Evolutionary conservation across 768 basidiomycete genomes (phyloP).

Genomic region (Rhodosporidiobolus odoratus): DNA sequence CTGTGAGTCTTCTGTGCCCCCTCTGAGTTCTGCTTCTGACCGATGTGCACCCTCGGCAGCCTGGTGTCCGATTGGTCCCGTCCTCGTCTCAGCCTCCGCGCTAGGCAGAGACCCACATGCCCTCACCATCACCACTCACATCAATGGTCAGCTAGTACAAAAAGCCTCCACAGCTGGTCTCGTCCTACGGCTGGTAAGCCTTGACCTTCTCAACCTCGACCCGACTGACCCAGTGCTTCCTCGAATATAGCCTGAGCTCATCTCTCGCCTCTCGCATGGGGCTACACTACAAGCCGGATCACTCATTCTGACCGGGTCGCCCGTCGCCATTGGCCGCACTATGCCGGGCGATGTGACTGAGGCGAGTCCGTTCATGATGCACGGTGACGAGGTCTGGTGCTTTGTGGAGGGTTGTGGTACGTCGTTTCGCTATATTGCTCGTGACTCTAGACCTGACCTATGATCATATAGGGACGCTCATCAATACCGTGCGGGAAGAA

Average conservation of each 20-base stretch:
- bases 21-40: background rate
- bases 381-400: constrained; percentile 21
- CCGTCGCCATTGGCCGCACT: constrained; percentile 30
- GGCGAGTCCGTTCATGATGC: constrained; percentile 20
- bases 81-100: constrained; percentile 2
- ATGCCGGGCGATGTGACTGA: background rate
- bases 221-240: constrained; percentile 1
- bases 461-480: constrained; percentile 13
- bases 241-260: constrained; percentile 36
- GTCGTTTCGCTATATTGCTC: background rate
- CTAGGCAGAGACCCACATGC: constrained; percentile 13
- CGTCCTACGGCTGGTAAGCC: constrained; percentile 16
- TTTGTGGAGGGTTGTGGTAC: constrained; percentile 31
- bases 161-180: constrained; percentile 9
- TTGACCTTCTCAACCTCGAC: constrained; percentile 39
- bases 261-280: constrained; percentile 45
- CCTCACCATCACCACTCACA: constrained; percentile 18
- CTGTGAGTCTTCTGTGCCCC: constrained; percentile 2
- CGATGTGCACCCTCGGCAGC: background rate
- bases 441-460: background rate
- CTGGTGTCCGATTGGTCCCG: constrained; percentile 34
- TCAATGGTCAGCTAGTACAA: constrained; percentile 44
- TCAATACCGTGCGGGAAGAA: constrained; percentile 24
- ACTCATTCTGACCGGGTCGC: constrained; percentile 46
- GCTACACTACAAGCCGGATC: constrained; percentile 46